A percentile compares a stretch with the other conserved stretches of the same genome.
Evolutionary conservation across 1,139 yeast genomes (phyloP).

Genomic region (Suhomyces coccinellae): DNA sequence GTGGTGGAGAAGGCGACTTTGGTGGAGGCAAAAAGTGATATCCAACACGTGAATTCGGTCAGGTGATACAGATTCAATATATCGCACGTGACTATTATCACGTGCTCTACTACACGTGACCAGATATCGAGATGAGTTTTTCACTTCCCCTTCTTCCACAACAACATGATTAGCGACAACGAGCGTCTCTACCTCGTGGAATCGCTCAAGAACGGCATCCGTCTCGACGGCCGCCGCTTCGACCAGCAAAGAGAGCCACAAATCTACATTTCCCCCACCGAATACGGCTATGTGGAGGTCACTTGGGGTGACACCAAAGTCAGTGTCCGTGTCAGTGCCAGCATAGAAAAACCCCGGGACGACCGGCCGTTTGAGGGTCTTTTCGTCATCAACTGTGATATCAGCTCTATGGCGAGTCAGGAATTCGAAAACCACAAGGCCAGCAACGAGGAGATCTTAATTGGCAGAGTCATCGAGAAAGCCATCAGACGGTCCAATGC

Average conservation of each 20-base stretch:
- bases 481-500: conserved; percentile 90
- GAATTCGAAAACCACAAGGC: conserved; percentile 73
- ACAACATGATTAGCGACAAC: conserved; percentile 28
- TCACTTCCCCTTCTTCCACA: neutral
- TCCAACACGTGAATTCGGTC: neutral
- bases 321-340: conserved; percentile 77
- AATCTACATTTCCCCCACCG: conserved; percentile 59
- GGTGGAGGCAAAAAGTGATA: neutral
- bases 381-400: conserved; percentile 80
- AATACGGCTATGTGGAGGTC: conserved; percentile 81
- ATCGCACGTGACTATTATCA: too few relatives aligned
- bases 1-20: neutral
- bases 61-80: too few relatives aligned
- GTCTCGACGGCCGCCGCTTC: conserved; percentile 70
- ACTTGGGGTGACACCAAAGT: conserved; percentile 64
- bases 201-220: conserved; percentile 58
- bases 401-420: conserved; percentile 87
- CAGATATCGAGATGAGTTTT: neutral
- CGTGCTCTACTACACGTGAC: neutral
- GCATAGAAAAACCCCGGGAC: conserved; percentile 78
- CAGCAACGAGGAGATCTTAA: conserved; percentile 75
- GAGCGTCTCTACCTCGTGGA: conserved; percentile 64
- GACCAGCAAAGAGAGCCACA: conserved; percentile 64
- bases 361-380: conserved; percentile 94
- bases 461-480: conserved; percentile 82